Base-by-base conservation (phyloP, 2,329 filamentous ascomycete genomes). In the Hymenoscyphus albidus region DNA sequence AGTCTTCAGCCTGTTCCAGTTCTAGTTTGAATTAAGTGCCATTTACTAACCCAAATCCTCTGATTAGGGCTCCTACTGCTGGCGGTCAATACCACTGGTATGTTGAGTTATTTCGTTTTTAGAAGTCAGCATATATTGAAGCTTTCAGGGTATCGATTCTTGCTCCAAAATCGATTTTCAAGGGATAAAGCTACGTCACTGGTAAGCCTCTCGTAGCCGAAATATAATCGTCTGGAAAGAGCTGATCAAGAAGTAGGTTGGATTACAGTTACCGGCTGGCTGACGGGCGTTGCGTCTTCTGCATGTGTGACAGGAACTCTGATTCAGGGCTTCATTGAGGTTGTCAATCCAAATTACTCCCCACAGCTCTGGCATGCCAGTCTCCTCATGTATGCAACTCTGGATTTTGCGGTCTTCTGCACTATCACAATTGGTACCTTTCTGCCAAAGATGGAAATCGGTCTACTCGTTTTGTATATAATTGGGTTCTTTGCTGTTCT, bases 401-500 rank as follows among this genome's bases (percentile, higher is more conserved):
- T 57, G 13, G 13, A 6, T 31, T 14, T 57, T 18, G 22, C 13
- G 5, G n/a, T 57, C 3, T 57, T 57, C 9, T 14, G 18, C 54
- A 57, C 18, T 31, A 57, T 12, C 6, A 14, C 13, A 6, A 14
- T 57, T 14, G 27, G 16, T 22, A 57, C 18, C 4, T 31, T 14
- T n/a, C 27, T 57, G 31, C 54, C 54, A 18, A 57, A 57, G 5
- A 69, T 82, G 59, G 79, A 82, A 64, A 75, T 72, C 0, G 62
- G 79, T 2, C 75, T 80, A 31, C 70, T 82, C 7, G 72, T 78
- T 54, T 70, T 81, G 10, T 80, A 82, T 64, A 69, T 80, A 9
- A 65, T 77, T 22, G 79, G 78, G 5, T 81, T 81, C 64, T 74
- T 81, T 59, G 78, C 71, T 2, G 74, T 81, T 18, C 31, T 57